Evolutionary conservation across 2,329 filamentous ascomycete genomes (phyloP).

Genomic region (Penicillium sp.): DNA sequence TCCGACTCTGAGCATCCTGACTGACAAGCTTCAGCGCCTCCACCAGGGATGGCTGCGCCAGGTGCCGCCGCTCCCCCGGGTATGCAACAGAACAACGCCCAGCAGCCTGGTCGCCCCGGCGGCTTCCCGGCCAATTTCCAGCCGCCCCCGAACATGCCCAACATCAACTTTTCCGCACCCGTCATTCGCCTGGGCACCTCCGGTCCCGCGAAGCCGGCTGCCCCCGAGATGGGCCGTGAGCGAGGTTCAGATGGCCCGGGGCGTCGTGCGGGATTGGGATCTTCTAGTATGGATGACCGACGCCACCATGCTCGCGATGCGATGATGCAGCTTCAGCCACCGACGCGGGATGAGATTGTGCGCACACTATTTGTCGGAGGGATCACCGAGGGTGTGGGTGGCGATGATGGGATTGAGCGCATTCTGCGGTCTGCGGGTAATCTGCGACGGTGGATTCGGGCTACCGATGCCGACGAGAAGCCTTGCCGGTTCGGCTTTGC

Average conservation of each 20-base stretch:
- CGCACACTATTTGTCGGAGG: constrained; percentile 88
- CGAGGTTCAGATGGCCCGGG: constrained; percentile 47
- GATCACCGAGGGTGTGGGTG: constrained; percentile 75
- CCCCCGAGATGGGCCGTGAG: constrained; percentile 49
- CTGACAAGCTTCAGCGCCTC: constrained; percentile 59
- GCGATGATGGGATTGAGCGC: constrained; percentile 76
- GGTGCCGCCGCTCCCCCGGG: constrained; percentile 78
- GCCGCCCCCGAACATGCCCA: constrained; percentile 86
- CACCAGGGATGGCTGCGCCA: constrained; percentile 77
- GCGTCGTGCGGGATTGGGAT: constrained; percentile 61
- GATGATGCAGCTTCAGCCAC: constrained; percentile 73
- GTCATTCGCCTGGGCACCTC: constrained; percentile 90
- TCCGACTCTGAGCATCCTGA: not conserved
- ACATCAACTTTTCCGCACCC: constrained; percentile 97
- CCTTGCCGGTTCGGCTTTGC: constrained; percentile 90
- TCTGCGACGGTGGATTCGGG: constrained; percentile 82
- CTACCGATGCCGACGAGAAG: constrained; percentile 76
- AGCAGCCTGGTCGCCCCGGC: constrained; percentile 77
- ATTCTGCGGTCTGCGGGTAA: constrained; percentile 76
- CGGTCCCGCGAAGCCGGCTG: constrained; percentile 61
- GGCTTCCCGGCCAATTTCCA: constrained; percentile 83
- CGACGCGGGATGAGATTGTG: constrained; percentile 85
- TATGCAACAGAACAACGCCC: constrained; percentile 71
- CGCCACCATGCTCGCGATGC: constrained; percentile 68
- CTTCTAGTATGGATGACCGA: constrained; percentile 65